Percentiles rank a stretch among this genome's conserved stretches.
phyloP scores from a whole-genome alignment of 164 flowering plant genomes.

The Kalanchoe fedtschenkoi region DNA sequence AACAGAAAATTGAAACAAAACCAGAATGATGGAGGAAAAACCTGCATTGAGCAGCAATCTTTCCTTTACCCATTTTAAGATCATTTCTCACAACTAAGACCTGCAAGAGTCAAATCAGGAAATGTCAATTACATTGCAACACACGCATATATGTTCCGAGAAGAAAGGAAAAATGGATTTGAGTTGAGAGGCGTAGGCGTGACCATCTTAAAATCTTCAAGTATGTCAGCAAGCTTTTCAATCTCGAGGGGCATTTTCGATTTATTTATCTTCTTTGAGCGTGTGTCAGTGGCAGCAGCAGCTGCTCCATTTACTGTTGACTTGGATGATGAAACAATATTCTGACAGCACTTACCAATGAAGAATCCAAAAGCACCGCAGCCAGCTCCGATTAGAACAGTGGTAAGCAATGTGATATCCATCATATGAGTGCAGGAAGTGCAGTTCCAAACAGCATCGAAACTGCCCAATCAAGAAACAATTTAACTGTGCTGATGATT shows the following conservation, averaged over 20 bases:
- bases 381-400: constrained; percentile 67
- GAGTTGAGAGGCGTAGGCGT: not conserved
- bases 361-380: constrained; percentile 71
- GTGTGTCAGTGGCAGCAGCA: constrained; percentile 7
- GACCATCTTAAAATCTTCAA: constrained; percentile 92
- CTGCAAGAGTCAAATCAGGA: constrained; percentile 19
- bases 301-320: constrained; percentile 12
- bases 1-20: not conserved
- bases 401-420: constrained; percentile 61
- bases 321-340: constrained; percentile 10
- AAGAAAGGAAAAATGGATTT: constrained; percentile 4
- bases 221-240: constrained; percentile 76
- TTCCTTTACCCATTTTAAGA: constrained; percentile 98
- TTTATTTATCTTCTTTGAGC: constrained; percentile 25
- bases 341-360: constrained; percentile 34
- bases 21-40: constrained; percentile 9
- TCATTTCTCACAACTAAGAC: constrained; percentile 94
- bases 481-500: no score
- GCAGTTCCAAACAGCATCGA: no score
- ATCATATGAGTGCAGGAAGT: constrained; percentile 25
- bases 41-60: constrained; percentile 99
- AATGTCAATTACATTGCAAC: not conserved
- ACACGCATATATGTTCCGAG: not conserved
- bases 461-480: no score
- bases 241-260: constrained; percentile 46